A percentile compares a stretch with the other conserved stretches of the same genome.
These are phyloP conservation scores for Pichiaceae sp. DNA, from an alignment of 1,139 yeast genomes.

Conservation along the genomic window DNA sequence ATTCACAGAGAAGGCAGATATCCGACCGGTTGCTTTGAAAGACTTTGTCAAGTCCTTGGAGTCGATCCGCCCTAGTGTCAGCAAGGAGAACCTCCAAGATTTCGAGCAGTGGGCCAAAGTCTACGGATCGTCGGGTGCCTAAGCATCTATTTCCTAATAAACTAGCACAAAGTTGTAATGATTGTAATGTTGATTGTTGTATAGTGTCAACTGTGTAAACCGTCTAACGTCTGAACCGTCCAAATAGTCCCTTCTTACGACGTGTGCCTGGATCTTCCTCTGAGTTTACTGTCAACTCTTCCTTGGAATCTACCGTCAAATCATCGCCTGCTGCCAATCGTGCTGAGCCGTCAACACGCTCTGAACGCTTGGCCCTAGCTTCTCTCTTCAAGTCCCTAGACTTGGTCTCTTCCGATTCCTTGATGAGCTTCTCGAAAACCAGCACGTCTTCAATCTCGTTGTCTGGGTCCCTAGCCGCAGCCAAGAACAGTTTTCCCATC, in stretches of 20 bases:
- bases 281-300: too few relatives aligned
- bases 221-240: not conserved
- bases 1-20: conserved; percentile 77
- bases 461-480: conserved; percentile 53
- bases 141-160: conserved; percentile 7
- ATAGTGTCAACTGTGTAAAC: not conserved
- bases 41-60: conserved; percentile 76
- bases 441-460: conserved; percentile 67
- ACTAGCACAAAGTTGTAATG: not conserved
- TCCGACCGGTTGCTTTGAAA: conserved; percentile 65
- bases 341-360: too few relatives aligned
- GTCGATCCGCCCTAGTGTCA: conserved; percentile 88
- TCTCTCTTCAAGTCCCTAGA: conserved; percentile 20
- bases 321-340: too few relatives aligned
- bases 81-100: conserved; percentile 67
- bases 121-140: conserved; percentile 90
- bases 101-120: conserved; percentile 87
- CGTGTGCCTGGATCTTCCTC: too few relatives aligned
- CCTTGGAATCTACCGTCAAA: too few relatives aligned
- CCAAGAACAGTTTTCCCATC: conserved; percentile 48
- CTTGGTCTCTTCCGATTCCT: conserved; percentile 50
- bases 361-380: too few relatives aligned
- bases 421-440: conserved; percentile 69
- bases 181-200: too few relatives aligned
- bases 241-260: not conserved